These are phyloP conservation scores for Malassezia yamatoensis DNA, from an alignment of 1,284 basidiomycete species.

Conservation along the genomic window DNA sequence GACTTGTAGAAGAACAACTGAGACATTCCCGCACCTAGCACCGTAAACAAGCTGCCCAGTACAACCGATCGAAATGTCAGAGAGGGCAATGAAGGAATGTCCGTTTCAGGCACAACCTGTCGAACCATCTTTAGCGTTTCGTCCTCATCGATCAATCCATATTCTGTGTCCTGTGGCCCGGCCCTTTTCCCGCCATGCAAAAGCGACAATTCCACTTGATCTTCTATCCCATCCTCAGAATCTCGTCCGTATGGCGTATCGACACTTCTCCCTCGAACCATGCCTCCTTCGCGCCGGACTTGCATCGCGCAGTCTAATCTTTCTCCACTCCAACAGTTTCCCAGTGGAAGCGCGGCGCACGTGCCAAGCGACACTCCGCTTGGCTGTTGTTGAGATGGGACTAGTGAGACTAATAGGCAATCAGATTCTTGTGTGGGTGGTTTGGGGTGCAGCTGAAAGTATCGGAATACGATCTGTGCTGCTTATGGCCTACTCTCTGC, in stretches of 20 bases:
- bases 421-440: not conserved
- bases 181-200: not conserved
- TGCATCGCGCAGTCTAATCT: not conserved
- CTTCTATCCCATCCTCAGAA: not conserved
- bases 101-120: conserved; percentile 52
- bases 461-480: conserved; percentile 1
- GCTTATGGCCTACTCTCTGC: not conserved
- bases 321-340: not conserved
- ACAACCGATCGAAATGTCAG: conserved; percentile 53
- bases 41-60: conserved; percentile 53
- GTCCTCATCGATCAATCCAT: conserved; percentile 25
- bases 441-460: conserved; percentile 2
- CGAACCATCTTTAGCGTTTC: conserved; percentile 33
- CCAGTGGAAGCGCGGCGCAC: not conserved
- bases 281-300: not conserved
- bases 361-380: not conserved
- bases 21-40: conserved; percentile 51
- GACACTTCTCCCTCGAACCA: not conserved
- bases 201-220: conserved; percentile 6
- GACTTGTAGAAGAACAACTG: conserved; percentile 46
- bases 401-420: not conserved
- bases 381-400: not conserved
- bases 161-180: not conserved
- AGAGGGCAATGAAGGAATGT: conserved; percentile 53
- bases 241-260: not conserved